Evolutionary conservation across 441 rosid genomes (phyloP), one percentile per base, ranked within the genome.

Genomic region (Erodium texanum): DNA sequence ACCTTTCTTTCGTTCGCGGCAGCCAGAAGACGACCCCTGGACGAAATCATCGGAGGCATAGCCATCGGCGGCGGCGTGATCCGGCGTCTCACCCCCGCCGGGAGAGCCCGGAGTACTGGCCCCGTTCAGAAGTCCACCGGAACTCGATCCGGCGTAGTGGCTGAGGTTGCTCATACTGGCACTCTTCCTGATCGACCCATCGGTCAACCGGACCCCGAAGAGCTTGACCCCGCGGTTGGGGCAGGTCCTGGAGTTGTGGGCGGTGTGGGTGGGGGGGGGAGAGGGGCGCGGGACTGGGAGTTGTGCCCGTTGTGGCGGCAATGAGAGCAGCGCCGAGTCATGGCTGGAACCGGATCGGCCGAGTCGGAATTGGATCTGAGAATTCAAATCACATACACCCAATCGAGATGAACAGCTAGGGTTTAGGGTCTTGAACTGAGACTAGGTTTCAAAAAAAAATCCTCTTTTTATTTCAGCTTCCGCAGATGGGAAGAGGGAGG

Each of bases 311-410:
- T 84, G 82, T 82, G 83, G 74, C 87, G 82, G 79, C 91, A 86
- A 82, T 84, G 91, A 67, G 88, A 86, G 77, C 91, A 86, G 14
- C 88, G 87, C 65, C 88, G 87, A 23, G 87, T 86, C 91, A 86
- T 86, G 72, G 75, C 41, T 29, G 56, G 10, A 52, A 16, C 18
- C 59, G 23, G 4, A 19, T 19, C 62, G 12, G 4, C 62, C 62
- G 24, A 56, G 12, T 9, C 12, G 5, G 14, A 19, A 19, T 56
- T 3, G 1, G 14, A 56, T 45, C 52, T 6, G 5, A 14, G 16
- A 12, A 15, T 14, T 45, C 52, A 45, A 12, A 45, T 45, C 52
- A 15, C 16, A 45, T 34, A 12, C 0, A 20, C 12, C 2, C 0
- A 18, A 54, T 0, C n/a, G n/a, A n/a, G n/a, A 18, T 7, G 18